Percentiles rank a stretch among this genome's conserved stretches.
Conservation (phyloP, 208 protist genomes). For the Herpetomonas samuelpessoai region DNA sequence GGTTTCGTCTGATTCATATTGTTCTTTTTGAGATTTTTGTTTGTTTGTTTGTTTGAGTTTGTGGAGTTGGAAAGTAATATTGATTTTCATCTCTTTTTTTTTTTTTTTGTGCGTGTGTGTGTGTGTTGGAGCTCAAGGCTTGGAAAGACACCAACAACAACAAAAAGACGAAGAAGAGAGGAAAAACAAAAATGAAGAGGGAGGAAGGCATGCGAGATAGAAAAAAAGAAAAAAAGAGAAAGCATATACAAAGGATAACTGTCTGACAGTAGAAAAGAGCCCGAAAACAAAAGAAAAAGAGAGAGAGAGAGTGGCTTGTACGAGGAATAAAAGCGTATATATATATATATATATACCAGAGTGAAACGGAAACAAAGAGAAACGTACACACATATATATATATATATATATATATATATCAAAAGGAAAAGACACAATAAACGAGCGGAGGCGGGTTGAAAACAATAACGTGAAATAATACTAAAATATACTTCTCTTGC, state of each 20-base stretch:
- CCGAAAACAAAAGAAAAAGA: constrained; percentile 13
- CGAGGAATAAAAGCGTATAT: constrained; percentile 6
- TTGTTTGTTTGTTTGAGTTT: not conserved
- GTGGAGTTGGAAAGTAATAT: not conserved
- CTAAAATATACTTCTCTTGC: too few relatives aligned
- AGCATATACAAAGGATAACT: constrained; percentile 7
- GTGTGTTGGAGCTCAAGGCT: too few relatives aligned
- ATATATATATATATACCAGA: constrained; percentile 1
- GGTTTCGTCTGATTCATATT: too few relatives aligned
- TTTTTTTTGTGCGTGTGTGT: not conserved
- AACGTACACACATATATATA: not conserved
- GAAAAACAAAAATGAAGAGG: constrained; percentile 1
- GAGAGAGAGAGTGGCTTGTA: constrained; percentile 10
- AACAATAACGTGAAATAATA: too few relatives aligned
- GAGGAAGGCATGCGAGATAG: constrained; percentile 13
- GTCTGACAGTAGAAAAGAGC: constrained; percentile 10
- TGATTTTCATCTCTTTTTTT: not conserved
- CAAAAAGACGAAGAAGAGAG: not conserved
- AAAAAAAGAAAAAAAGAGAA: constrained; percentile 12
- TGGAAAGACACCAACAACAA: not conserved
- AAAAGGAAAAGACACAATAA: too few relatives aligned
- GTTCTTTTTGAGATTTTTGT: not conserved
- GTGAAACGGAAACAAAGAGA: not conserved
- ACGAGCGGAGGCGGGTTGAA: too few relatives aligned
- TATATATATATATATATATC: constrained; percentile 4